phyloP scores from a whole-genome alignment of 352 stramenopile species.

The Phytophthora citrophthora region DNA sequence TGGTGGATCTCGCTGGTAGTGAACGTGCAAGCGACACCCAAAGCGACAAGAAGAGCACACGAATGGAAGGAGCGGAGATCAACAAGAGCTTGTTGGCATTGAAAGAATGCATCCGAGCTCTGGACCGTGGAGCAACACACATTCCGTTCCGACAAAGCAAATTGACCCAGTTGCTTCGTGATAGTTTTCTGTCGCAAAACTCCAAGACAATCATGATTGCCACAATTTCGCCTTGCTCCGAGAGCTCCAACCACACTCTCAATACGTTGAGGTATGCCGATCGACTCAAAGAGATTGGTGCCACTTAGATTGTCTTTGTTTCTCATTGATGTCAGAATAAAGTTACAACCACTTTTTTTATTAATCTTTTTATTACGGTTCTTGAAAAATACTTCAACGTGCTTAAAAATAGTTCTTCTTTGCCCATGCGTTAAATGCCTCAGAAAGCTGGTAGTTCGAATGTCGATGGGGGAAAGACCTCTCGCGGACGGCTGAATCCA shows the following conservation, averaged over 20 bases:
- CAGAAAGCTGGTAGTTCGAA: slow-evolving; percentile 7
- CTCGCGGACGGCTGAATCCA: slow-evolving; percentile 10
- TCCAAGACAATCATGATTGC: slow-evolving; percentile 96
- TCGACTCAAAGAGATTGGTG: slow-evolving; percentile 92
- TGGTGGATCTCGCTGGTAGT: slow-evolving; percentile 95
- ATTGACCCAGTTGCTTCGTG: slow-evolving; percentile 93
- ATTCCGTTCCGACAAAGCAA: slow-evolving; percentile 96
- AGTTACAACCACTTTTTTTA: no score
- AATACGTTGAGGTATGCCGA: slow-evolving; percentile 98
- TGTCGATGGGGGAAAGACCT: neutral
- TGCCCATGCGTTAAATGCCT: slow-evolving; percentile 22
- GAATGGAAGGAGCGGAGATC: slow-evolving; percentile 97
- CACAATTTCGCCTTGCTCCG: slow-evolving; percentile 93
- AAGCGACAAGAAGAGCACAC: slow-evolving; percentile 87
- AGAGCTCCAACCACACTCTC: slow-evolving; percentile 94
- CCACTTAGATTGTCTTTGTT: neutral
- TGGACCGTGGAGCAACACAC: slow-evolving; percentile 87
- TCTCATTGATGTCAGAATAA: no score
- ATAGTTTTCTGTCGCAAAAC: slow-evolving; percentile 92
- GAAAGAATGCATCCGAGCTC: slow-evolving; percentile 97
- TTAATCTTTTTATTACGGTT: no score
- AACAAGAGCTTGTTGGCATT: slow-evolving; percentile 97
- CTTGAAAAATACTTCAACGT: no score
- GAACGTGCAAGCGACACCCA: slow-evolving; percentile 95
- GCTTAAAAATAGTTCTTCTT: neutral